Base-by-base conservation (phyloP, 129 eudicot genomes). In the Artemisia argyi region DNA sequence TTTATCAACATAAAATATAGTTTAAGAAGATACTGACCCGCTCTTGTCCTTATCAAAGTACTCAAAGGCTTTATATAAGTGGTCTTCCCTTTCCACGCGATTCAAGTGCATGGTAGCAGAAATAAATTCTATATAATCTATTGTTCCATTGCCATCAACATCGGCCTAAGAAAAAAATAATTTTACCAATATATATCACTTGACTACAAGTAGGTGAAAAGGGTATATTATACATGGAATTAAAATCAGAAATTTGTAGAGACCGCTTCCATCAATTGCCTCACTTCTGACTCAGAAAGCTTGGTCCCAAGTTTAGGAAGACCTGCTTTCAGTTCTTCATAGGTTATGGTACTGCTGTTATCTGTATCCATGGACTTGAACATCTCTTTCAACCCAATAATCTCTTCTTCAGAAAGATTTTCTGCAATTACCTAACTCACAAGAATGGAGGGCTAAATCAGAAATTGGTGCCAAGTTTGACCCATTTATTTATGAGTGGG, bases 91-190 rank as follows among this genome's bases (percentile, higher is more conserved):
- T 72, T 94, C 98, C 86, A 90, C 76, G 11, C 98, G 86, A 79
- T 94, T 89, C 87, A 90, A 82, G 78, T 94, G 98, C 98, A 94
- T 94, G 17, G 98, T 94, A 51, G 98, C 97, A 50, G 97, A 85
- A 60, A 94, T 94, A 73, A 94, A 94, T 64, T 94, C 98, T 42
- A 90, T 87, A 73, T 94, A 94, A 66, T 94, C 98, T 51, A 94
- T 94, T 15, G 97, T 87, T 62, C 98, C 98, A 79, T 86, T 94
- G 66, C 98, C 98, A 79, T 94, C 98, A 60, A 93, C 97, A 68
- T 93, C 98, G 72, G 98, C 97, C 98, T 93, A 80, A 48, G 39
- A 79, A 62, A 39, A 39, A 16, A 55, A 76, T 2, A 24, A 24
- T 24, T 1, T 24, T 24, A 24, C 26, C 26, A 24, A 24, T 24